Conservation (phyloP, 768 basidiomycete genomes). For the Lactarius akahatsu region DNA sequence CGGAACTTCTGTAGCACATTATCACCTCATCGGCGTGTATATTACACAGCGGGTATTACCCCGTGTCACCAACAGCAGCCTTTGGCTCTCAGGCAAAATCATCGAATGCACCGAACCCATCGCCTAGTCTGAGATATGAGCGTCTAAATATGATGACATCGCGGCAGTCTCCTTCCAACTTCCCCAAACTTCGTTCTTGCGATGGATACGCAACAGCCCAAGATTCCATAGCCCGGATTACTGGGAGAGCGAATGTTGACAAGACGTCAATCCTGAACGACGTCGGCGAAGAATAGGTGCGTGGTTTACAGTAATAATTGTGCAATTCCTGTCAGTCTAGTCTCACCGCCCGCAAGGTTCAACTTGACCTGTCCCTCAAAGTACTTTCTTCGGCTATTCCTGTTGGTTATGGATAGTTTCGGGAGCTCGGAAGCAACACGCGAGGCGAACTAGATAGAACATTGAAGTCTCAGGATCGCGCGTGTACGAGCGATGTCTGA, state of each 20-base stretch:
- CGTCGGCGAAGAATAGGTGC: no score
- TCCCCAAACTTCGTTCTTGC: not conserved
- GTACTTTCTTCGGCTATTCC: no score
- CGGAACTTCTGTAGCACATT: slow-evolving; percentile 2
- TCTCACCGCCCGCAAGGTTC: no score
- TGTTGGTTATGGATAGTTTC: no score
- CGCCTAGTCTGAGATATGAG: not conserved
- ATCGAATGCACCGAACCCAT: not conserved
- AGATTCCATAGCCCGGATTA: not conserved
- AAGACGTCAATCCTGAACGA: no score
- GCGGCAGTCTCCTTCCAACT: not conserved
- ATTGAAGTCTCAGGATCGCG: no score
- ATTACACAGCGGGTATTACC: not conserved
- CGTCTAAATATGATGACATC: not conserved
- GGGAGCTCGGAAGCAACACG: no score
- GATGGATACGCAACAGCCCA: not conserved
- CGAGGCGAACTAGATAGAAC: no score
- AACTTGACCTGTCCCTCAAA: no score
- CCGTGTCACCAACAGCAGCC: not conserved
- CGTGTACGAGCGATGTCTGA: no score
- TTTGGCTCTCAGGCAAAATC: not conserved
- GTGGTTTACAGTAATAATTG: no score
- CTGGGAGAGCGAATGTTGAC: not conserved
- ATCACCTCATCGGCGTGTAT: not conserved
- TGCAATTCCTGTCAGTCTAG: no score